A percentile compares a stretch with the other conserved stretches of the same genome.
Evolutionary conservation across 1,284 basidiomycete species (phyloP).

Genomic region (Ceratobasidium sp.): DNA sequence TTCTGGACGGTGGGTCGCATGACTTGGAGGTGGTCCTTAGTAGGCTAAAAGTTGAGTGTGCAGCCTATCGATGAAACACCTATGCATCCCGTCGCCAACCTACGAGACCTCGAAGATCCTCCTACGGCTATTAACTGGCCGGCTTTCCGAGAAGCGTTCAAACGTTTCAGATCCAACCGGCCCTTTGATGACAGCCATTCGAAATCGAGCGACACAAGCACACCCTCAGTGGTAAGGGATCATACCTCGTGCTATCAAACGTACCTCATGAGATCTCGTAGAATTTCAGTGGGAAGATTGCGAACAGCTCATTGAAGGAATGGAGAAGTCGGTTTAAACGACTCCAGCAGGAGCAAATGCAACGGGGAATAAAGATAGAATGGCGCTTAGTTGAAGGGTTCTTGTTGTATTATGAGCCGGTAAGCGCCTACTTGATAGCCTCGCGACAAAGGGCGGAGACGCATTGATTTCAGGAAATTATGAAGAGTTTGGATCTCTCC

Average conservation of each 20-base stretch:
- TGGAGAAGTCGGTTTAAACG: conserved; percentile 63
- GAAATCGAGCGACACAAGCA: conserved; percentile 75
- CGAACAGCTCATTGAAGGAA: conserved; percentile 46
- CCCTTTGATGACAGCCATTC: conserved; percentile 62
- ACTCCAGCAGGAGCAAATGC: conserved; percentile 51
- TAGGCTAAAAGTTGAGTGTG: neutral
- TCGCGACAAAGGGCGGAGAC: too few relatives aligned
- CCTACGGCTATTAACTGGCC: conserved; percentile 84
- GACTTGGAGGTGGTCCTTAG: neutral
- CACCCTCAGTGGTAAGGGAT: neutral
- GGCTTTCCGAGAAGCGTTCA: conserved; percentile 56
- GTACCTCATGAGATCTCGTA: neutral
- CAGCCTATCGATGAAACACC: conserved; percentile 83
- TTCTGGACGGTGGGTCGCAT: conserved; percentile 72
- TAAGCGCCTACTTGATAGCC: conserved; percentile 53
- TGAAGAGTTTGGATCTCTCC: neutral
- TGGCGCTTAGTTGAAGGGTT: conserved; percentile 95
- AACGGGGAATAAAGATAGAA: conserved; percentile 56
- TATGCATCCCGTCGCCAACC: conserved; percentile 74
- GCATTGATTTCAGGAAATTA: neutral
- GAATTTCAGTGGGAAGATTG: neutral
- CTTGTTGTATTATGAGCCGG: conserved; percentile 87
- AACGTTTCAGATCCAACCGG: conserved; percentile 59
- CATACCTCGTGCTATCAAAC: neutral
- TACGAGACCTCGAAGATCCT: conserved; percentile 91